phyloP scores from a whole-genome alignment of 805 yeast genomes.

The Metschnikowia corniflorae region DNA sequence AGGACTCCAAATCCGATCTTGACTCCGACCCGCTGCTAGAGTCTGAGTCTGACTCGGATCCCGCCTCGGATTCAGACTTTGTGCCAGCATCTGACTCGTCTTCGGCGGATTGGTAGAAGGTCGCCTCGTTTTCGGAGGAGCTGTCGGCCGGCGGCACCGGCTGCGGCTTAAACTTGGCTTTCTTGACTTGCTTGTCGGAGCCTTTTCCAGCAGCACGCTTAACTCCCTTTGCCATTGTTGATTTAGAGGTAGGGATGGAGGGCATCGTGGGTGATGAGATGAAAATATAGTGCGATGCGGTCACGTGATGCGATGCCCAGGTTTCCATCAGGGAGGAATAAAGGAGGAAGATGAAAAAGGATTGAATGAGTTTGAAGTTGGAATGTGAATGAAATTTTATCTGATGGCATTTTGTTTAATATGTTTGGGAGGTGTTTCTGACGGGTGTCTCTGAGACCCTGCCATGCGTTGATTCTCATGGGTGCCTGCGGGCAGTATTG shows the following conservation, averaged over 20 bases:
- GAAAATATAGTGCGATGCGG: slow-evolving; percentile 18
- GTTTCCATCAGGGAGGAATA: too few relatives aligned
- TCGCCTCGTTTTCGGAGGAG: slow-evolving; percentile 19
- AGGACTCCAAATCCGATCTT: slow-evolving; percentile 12
- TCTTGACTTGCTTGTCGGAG: slow-evolving; percentile 18
- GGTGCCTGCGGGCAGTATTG: too few relatives aligned
- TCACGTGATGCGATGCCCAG: slow-evolving; percentile 13
- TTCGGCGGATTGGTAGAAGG: slow-evolving; percentile 24
- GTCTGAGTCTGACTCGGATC: slow-evolving; percentile 1
- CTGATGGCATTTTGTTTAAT: too few relatives aligned
- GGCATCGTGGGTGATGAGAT: slow-evolving; percentile 2
- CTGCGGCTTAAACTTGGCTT: slow-evolving; percentile 21
- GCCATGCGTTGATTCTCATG: too few relatives aligned
- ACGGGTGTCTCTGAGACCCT: too few relatives aligned
- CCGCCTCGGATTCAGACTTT: slow-evolving; percentile 7
- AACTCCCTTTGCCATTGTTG: slow-evolving; percentile 25
- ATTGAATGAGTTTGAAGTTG: too few relatives aligned
- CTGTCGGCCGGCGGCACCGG: slow-evolving; percentile 24
- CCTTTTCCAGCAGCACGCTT: slow-evolving; percentile 27
- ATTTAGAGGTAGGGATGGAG: background rate
- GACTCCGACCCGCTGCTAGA: slow-evolving; percentile 1
- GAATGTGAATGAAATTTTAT: too few relatives aligned
- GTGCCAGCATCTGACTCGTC: slow-evolving; percentile 14
- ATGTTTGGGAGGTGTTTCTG: too few relatives aligned
- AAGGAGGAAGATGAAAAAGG: too few relatives aligned